Conservation (phyloP, 805 yeast genomes). For the Spencermartinsiella europaea region DNA sequence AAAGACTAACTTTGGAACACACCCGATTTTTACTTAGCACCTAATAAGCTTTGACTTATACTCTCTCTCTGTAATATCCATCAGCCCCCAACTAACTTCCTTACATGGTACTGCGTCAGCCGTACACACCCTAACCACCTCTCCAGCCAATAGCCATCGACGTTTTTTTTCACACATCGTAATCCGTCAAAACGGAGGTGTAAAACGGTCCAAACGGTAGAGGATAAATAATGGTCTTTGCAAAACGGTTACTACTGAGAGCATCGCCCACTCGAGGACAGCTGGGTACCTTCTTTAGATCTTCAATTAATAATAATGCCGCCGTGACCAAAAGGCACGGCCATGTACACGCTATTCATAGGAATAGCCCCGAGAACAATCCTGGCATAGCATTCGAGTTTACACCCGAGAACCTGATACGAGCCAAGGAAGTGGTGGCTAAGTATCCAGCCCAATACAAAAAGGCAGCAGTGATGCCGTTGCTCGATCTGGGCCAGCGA, state of each 20-base stretch:
- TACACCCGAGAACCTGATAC: constrained; percentile 52
- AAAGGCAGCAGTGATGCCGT: constrained; percentile 84
- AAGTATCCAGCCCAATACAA: constrained; percentile 84
- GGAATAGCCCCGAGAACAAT: constrained; percentile 66
- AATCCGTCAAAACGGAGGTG: not conserved
- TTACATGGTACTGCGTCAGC: no score
- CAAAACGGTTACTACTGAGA: no score
- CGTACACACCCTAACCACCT: not conserved
- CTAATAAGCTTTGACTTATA: no score
- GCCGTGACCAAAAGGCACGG: not conserved
- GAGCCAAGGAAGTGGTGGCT: constrained; percentile 69
- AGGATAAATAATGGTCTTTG: no score
- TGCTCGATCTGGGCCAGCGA: constrained; percentile 81
- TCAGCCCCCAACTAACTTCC: no score
- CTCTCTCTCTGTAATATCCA: no score
- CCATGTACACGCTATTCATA: constrained; percentile 49
- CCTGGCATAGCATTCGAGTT: constrained; percentile 68
- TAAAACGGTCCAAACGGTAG: not conserved
- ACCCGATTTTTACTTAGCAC: no score
- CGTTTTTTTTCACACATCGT: not conserved
- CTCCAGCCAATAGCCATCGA: not conserved
- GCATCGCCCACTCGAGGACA: no score
- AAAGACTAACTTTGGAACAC: no score
- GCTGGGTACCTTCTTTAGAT: no score
- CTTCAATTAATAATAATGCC: no score